phyloP scores from a whole-genome alignment of 1,284 basidiomycete genomes.

The Pascua sp. region DNA sequence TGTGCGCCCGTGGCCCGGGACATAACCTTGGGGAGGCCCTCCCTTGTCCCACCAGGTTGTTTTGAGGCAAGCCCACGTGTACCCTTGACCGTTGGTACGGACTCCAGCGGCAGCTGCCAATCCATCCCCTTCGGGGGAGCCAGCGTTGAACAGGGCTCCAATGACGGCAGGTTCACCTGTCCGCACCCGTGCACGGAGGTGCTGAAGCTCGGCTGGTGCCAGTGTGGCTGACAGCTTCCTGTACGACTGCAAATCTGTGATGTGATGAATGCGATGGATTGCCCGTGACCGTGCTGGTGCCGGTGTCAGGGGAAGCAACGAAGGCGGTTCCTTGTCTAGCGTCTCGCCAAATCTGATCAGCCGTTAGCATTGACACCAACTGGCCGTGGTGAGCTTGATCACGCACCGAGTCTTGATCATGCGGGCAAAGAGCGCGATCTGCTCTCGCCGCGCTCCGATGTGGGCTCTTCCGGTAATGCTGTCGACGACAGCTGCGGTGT shows the following conservation, averaged over 20 bases:
- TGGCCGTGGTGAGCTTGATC: background rate
- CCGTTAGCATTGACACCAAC: background rate
- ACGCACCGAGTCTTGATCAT: slow-evolving; percentile 48
- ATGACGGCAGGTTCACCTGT: slow-evolving; percentile 66
- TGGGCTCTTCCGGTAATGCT: slow-evolving; percentile 67
- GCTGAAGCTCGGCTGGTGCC: slow-evolving; percentile 65
- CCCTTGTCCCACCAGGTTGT: slow-evolving; percentile 77
- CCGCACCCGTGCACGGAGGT: slow-evolving; percentile 64
- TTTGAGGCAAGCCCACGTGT: slow-evolving; percentile 56
- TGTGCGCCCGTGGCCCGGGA: slow-evolving; percentile 47
- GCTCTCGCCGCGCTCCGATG: slow-evolving; percentile 68
- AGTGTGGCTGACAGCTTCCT: slow-evolving; percentile 69
- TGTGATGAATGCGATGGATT: slow-evolving; percentile 64
- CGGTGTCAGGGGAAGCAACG: slow-evolving; percentile 33
- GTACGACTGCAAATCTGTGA: slow-evolving; percentile 67
- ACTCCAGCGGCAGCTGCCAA: slow-evolving; percentile 26
- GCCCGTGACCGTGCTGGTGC: slow-evolving; percentile 53
- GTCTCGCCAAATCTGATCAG: slow-evolving; percentile 41
- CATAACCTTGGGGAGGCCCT: slow-evolving; percentile 33
- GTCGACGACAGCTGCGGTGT: slow-evolving; percentile 62
- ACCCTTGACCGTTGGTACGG: slow-evolving; percentile 57
- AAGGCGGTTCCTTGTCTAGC: slow-evolving; percentile 42
- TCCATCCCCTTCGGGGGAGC: slow-evolving; percentile 13
- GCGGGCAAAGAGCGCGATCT: slow-evolving; percentile 54
- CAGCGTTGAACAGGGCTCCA: slow-evolving; percentile 62